These are phyloP conservation scores for Lepraria neglecta DNA, from an alignment of 495 filamentous ascomycete species.

Conservation along the genomic window DNA sequence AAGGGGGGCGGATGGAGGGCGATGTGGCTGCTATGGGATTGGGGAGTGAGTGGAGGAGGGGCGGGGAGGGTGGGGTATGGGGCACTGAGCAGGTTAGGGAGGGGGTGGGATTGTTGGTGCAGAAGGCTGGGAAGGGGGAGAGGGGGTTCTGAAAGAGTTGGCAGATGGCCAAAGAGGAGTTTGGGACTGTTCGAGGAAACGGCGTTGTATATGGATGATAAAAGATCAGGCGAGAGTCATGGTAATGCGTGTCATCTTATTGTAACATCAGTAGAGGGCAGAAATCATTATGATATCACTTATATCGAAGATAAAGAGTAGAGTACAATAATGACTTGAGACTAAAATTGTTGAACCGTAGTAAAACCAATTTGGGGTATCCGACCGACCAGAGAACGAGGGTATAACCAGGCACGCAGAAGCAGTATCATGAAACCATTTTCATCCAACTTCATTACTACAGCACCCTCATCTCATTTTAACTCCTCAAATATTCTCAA, in stretches of 20 bases:
- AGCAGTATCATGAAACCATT: neutral
- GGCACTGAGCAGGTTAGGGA: slow-evolving; percentile 29
- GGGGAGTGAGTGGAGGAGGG: slow-evolving; percentile 53
- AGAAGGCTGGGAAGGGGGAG: slow-evolving; percentile 35
- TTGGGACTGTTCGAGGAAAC: neutral
- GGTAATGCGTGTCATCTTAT: neutral
- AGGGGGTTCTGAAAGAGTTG: slow-evolving; percentile 13
- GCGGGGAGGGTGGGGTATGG: slow-evolving; percentile 51
- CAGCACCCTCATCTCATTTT: neutral
- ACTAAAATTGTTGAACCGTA: neutral
- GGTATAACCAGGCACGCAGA: slow-evolving; percentile 7
- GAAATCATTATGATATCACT: no score
- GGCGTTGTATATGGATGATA: neutral
- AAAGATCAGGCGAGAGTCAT: neutral
- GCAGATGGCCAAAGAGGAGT: neutral
- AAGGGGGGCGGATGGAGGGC: slow-evolving; percentile 61
- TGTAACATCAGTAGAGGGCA: no score
- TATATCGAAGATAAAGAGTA: neutral
- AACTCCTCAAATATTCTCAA: slow-evolving; percentile 69
- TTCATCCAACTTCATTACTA: neutral
- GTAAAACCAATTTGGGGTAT: slow-evolving; percentile 19
- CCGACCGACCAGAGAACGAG: slow-evolving; percentile 15
- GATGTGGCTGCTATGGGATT: slow-evolving; percentile 49
- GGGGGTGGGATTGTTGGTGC: slow-evolving; percentile 35
- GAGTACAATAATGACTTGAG: slow-evolving; percentile 1